Evolutionary conservation across 2,329 filamentous ascomycete genomes (phyloP), one percentile per base, ranked within the genome.

Genomic region (Penicillium sp.): DNA sequence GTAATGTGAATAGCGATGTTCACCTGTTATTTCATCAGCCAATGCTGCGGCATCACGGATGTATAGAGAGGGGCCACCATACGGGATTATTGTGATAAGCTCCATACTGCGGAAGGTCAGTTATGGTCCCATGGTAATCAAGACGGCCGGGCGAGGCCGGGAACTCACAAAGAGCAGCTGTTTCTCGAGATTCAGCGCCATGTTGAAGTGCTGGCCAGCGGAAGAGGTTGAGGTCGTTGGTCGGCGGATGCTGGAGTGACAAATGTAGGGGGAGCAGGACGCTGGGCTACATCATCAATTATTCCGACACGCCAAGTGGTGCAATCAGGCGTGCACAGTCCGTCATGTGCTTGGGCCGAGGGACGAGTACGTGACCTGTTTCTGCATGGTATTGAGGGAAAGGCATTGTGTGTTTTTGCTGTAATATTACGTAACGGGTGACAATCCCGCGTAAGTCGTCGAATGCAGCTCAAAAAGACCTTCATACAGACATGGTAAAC

Each of bases 71-170:
- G 40, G 36, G 60, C 33, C 14, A 44, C 41, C 77, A 58, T 80
- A 89, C 86, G 59, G 84, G 80, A 70, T 88, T 82, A 70, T 86
- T 84, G 70, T 89, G 86, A 70, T 89, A 88, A 64, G 85, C 80
- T 65, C 86, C 86, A 79, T 89, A 89, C 86, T 89, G 52, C 64
- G 54, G 49, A 66, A 35, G 47, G 60, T 68, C 63, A 66, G 65
- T 63, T 60, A 53, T 50, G 18, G 46, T 52, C 27, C 31, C 14
- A 16, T 16, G 39, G 44, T 52, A 51, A 22, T 46, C 33, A 44
- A 39, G n/a, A 14, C 16, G 33, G 24, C 14, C 51, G 19, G 50
- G 56, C 40, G 60, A 56, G 47, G 52, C 60, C 72, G 54, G 31
- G 40, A 44, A 73, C 86, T 74, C 81, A 89, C 86, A 71, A 88